Conservation (phyloP, 345 rosid genomes). For the Excoecaria agallocha region DNA sequence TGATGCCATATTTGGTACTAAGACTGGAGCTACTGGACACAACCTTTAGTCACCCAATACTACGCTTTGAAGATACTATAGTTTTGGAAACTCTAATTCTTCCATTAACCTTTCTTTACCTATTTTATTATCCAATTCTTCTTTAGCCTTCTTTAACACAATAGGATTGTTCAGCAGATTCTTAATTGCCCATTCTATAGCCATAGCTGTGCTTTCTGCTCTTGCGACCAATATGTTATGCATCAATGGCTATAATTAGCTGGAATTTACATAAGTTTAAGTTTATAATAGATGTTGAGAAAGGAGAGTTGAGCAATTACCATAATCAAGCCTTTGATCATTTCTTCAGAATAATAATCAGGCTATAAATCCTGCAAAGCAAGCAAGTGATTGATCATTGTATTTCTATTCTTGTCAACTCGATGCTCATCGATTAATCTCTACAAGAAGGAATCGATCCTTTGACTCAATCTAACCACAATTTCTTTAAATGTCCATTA, state of each 20-base stretch:
- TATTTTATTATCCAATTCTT: not conserved
- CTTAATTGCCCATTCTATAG: constrained; percentile 1
- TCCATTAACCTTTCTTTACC: not conserved
- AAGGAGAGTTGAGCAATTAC: not conserved
- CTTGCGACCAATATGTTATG: too few species aligned
- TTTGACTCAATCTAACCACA: not conserved
- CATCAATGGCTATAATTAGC: too few species aligned
- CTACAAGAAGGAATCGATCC: not conserved
- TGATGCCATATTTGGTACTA: not conserved
- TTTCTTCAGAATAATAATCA: not conserved
- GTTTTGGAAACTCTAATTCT: not conserved
- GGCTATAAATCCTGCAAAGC: not conserved
- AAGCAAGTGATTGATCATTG: not conserved
- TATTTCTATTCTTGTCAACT: not conserved
- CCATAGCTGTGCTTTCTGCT: not conserved
- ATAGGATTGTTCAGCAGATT: not conserved
- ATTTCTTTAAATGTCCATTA: not conserved
- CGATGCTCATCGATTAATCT: not conserved
- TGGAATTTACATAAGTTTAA: too few species aligned
- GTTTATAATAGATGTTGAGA: too few species aligned
- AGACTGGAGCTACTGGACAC: not conserved
- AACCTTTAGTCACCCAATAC: not conserved
- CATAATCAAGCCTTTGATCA: not conserved
- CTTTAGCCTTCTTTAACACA: not conserved
- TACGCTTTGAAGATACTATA: not conserved